These are phyloP conservation scores for Pinus tabuliformis DNA, from an alignment of 75 land plant species.

Conservation along the genomic window DNA sequence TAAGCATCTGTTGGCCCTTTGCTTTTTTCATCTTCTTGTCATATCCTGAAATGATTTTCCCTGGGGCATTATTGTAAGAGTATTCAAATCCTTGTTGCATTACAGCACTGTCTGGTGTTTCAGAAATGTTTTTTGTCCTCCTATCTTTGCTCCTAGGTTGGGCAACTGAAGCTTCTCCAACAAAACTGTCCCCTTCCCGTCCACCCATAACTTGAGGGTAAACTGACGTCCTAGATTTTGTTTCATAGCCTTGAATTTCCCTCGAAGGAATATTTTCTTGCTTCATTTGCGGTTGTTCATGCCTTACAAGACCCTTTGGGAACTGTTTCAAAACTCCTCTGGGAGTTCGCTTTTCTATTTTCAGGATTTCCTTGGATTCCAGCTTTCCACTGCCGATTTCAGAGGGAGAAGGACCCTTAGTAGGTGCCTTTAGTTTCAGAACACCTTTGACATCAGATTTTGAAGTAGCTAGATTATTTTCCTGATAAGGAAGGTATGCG, in stretches of 20 bases:
- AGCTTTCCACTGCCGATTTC: neutral
- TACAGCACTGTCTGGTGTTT: neutral
- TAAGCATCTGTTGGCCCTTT: neutral
- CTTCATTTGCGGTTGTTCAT: neutral
- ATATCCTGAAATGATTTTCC: slow-evolving; percentile 1
- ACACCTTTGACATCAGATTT: slow-evolving; percentile 9
- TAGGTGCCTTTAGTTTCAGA: slow-evolving; percentile 1
- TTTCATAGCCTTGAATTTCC: slow-evolving; percentile 2
- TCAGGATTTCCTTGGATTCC: slow-evolving; percentile 3
- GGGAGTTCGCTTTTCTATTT: slow-evolving; percentile 3
- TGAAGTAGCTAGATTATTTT: neutral
- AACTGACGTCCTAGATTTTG: slow-evolving; percentile 3
- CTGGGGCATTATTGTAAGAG: neutral
- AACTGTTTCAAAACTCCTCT: slow-evolving; percentile 25
- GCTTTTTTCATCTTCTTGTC: slow-evolving; percentile 10
- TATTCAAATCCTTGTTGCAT: slow-evolving; percentile 1
- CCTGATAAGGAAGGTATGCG: neutral
- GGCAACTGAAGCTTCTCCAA: slow-evolving; percentile 7
- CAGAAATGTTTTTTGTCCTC: neutral
- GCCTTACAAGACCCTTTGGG: neutral
- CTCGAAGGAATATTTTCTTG: neutral
- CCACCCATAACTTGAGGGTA: slow-evolving; percentile 1
- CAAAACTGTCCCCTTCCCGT: slow-evolving; percentile 4
- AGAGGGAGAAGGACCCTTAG: neutral
- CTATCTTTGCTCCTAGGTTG: neutral